Evolutionary conservation across 306 rosid genomes (phyloP).

Genomic region (Medicago ruthenica): DNA sequence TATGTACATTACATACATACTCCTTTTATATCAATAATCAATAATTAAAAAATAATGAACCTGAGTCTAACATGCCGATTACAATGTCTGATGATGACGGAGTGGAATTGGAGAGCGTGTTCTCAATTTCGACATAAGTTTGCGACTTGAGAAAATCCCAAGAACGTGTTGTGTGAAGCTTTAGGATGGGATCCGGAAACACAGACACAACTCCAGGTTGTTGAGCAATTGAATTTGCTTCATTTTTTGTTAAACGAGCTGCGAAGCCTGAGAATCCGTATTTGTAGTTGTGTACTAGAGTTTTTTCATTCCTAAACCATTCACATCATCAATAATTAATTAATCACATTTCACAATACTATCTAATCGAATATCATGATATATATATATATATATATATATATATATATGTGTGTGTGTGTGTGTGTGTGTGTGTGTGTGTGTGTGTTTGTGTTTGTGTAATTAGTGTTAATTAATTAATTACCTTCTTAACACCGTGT

Average conservation of each 20-base stretch:
- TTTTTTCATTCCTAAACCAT: conserved; percentile 53
- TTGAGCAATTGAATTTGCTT: conserved; percentile 57
- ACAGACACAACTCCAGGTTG: conserved; percentile 83
- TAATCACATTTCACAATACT: too few relatives aligned
- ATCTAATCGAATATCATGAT: neutral
- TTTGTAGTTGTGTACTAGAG: conserved; percentile 64
- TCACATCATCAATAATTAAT: too few relatives aligned
- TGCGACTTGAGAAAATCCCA: conserved; percentile 79
- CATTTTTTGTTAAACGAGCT: conserved; percentile 65
- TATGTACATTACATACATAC: too few relatives aligned
- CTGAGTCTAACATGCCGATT: conserved; percentile 75
- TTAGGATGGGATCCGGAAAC: conserved; percentile 64
- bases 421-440: too few relatives aligned
- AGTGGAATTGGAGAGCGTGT: conserved; percentile 38
- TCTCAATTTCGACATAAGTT: conserved; percentile 51
- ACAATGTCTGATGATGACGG: conserved; percentile 57
- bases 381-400: too few relatives aligned
- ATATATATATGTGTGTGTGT: too few relatives aligned
- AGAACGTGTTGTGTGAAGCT: conserved; percentile 85
- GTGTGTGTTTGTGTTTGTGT: too few relatives aligned
- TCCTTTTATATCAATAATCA: neutral
- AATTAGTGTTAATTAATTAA: too few relatives aligned
- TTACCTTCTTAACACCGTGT: conserved; percentile 57
- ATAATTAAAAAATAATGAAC: conserved; percentile 1
- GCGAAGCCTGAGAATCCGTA: conserved; percentile 94